Evolutionary conservation across 352 stramenopile species (phyloP), one percentile per base, ranked within the genome.

Genomic region (Pythium volutum): DNA sequence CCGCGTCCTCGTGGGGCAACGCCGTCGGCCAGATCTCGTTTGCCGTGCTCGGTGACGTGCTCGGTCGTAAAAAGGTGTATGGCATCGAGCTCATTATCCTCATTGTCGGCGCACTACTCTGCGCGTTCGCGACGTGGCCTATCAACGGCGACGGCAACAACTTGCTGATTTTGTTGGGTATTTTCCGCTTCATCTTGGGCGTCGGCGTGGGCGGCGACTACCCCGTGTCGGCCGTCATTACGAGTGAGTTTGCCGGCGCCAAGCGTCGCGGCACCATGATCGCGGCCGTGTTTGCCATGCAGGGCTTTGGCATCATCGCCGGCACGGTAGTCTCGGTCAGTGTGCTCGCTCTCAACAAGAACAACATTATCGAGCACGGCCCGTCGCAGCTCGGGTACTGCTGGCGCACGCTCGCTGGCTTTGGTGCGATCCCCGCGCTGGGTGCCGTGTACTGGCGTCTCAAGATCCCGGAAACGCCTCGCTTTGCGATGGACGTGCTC

Each of bases 151-250:
- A 77, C 3, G 60, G 47, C 58, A 71, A 80, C 66, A 80, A 77
- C 67, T 51, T 80, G 39, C 55, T 80, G 41, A 77, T 80, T 55
- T 36, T 80, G 62, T 59, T 82, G 4, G 61, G 61, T 25, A 87
- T 90, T 26, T 84, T 72, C 68, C 69, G 75, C 41, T 81, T 79
- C 62, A 57, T 84, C 38, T 47, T 81, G n/a, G 77, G 77, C 25
- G 64, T 84, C 27, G 77, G 77, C 55, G 72, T 87, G 43, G 75
- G 52, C 38, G 52, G 52, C 2, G 52, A 59, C 38, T 59, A 75
- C 50, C 75, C 77, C 39, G 64, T 87, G 27, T 77, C 70, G 29
- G 73, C 77, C 16, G 74, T 81, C 50, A 81, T 84, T 54, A 84
- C 74, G 10, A 75, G 64, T 38, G 75, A 87, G 65, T 81, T 77